Base-by-base conservation (phyloP, 139 green algal species). In the Spirogloea muscicola region DNA sequence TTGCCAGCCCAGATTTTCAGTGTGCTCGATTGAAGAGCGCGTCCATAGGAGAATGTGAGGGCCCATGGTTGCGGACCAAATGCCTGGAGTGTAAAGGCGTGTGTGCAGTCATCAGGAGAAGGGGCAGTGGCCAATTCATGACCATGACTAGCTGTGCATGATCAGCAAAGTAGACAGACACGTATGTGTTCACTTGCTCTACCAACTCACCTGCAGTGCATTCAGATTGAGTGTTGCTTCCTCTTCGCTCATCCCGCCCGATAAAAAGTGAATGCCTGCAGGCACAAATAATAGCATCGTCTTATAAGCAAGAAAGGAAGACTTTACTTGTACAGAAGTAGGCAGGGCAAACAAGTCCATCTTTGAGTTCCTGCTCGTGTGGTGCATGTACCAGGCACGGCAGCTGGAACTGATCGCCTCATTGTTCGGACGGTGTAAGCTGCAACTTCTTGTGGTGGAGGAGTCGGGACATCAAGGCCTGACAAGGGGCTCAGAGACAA, bases 41-140 rank as follows among this genome's bases (percentile, higher is more conserved):
- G 81, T 1, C 93, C 94, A 75, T 92, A 98, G 7, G 88, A 95
- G 82, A 97, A 98, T 38, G 90, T 92, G n/a, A 98, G 81, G n/a
- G 85, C 58, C 94, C 94, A 98, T 36, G 92, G 91, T 4, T 71
- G 70, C 36, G 74, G 49, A 2, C 67, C 74, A 49, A 38, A 63
- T 38, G 37, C 61, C 3, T 88, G 49, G 16, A 72, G 0, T 13
- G n/a, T n/a, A n/a, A n/a, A n/a, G n/a, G n/a, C n/a, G n/a, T n/a
- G n/a, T n/a, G n/a, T n/a, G n/a, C n/a, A n/a, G n/a, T n/a, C n/a
- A n/a, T n/a, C n/a, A n/a, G n/a, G n/a, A n/a, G n/a, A n/a, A n/a
- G n/a, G n/a, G n/a, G n/a, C n/a, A n/a, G n/a, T n/a, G n/a, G n/a
- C n/a, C n/a, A n/a, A n/a, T n/a, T n/a, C n/a, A n/a, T n/a, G n/a